Evolutionary conservation across 352 stramenopile species (phyloP).

Genomic region (Plasmopara halstedii): DNA sequence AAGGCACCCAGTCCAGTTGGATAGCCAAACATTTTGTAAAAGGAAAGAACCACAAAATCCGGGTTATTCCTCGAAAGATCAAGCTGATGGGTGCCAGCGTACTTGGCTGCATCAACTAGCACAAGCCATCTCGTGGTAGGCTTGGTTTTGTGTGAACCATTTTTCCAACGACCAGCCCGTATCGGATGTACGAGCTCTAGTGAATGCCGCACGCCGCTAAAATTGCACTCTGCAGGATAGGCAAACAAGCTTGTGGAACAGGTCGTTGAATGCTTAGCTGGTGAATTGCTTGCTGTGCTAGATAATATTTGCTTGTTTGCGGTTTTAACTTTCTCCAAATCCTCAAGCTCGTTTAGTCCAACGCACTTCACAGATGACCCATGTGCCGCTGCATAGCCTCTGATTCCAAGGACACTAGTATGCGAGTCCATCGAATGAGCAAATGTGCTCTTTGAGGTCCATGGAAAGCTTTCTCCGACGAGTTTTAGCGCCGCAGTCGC

Average conservation of each 20-base stretch:
- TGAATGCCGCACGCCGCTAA: slow-evolving; percentile 49
- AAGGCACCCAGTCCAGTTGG: slow-evolving; percentile 59
- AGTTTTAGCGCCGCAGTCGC: slow-evolving; percentile 76
- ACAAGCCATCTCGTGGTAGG: slow-evolving; percentile 42
- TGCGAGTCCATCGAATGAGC: slow-evolving; percentile 60
- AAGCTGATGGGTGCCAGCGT: slow-evolving; percentile 42
- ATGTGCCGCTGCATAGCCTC: slow-evolving; percentile 27
- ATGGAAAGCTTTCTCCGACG: slow-evolving; percentile 77
- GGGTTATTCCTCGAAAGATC: slow-evolving; percentile 37
- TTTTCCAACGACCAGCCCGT: slow-evolving; percentile 17
- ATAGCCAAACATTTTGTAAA: slow-evolving; percentile 82
- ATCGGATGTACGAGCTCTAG: slow-evolving; percentile 36
- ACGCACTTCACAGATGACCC: slow-evolving; percentile 28
- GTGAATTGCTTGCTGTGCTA: background rate
- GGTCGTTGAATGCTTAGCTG: background rate
- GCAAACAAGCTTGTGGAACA: slow-evolving; percentile 40
- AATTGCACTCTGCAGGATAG: slow-evolving; percentile 74
- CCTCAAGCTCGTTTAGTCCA: slow-evolving; percentile 31
- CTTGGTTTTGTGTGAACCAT: background rate
- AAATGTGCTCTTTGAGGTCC: slow-evolving; percentile 39
- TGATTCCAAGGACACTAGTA: slow-evolving; percentile 66
- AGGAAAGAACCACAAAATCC: slow-evolving; percentile 71
- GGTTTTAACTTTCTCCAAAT: slow-evolving; percentile 8
- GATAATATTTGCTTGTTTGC: background rate
- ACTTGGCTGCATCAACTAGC: slow-evolving; percentile 67